phyloP scores from a whole-genome alignment of 176 grass and related monocot genomes.

The Otatea glauca region DNA sequence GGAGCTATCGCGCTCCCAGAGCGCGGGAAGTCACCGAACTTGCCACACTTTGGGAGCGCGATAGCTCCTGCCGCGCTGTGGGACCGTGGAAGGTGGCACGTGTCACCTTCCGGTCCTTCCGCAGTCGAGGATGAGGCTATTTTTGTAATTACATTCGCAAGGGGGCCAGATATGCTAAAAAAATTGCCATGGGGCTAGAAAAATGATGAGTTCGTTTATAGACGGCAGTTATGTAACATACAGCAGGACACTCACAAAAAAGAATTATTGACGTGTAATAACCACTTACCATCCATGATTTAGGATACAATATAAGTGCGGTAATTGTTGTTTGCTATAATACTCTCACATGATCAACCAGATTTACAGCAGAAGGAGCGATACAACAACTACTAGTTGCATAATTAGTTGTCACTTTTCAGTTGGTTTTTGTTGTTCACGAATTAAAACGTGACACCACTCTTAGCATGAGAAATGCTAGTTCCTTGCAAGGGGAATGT shows the following conservation, averaged over 20 bases:
- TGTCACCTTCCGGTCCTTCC: too few species aligned
- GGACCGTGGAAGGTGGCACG: too few species aligned
- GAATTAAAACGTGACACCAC: background rate
- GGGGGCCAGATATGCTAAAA: too few species aligned
- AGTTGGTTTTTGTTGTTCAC: constrained; percentile 9
- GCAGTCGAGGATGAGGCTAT: too few species aligned
- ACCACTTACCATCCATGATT: background rate
- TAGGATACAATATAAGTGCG: constrained; percentile 2
- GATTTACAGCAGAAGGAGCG: background rate
- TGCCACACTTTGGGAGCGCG: too few species aligned
- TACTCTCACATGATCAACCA: background rate
- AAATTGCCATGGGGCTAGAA: too few species aligned
- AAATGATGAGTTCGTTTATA: background rate
- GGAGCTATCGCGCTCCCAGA: too few species aligned
- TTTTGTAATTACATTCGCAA: too few species aligned
- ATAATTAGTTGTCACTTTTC: background rate
- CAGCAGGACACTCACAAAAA: background rate
- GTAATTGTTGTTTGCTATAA: background rate
- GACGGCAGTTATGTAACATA: background rate
- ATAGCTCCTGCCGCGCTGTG: too few species aligned
- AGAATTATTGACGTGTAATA: background rate
- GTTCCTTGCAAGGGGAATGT: constrained; percentile 18
- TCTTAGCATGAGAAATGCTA: background rate
- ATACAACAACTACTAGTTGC: background rate
- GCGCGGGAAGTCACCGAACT: too few species aligned